Conservation (phyloP, 208 protist genomes). For the Crithidia mellificae region DNA sequence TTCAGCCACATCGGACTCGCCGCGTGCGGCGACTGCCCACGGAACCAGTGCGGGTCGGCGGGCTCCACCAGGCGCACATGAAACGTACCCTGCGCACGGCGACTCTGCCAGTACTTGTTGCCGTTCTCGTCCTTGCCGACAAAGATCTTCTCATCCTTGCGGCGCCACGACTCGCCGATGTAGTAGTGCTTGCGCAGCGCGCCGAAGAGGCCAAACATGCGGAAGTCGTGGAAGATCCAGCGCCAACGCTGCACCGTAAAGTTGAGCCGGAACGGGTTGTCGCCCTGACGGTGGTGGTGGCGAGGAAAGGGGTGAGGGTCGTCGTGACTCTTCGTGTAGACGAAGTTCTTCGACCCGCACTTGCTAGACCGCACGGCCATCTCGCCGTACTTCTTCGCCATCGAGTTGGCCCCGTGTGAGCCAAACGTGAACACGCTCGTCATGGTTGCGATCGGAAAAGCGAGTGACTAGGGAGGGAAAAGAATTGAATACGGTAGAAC, state of each 20-base stretch:
- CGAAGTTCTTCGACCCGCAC: constrained; percentile 87
- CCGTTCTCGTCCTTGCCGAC: constrained; percentile 91
- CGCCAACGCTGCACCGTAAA: constrained; percentile 74
- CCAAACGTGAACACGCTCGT: constrained; percentile 81
- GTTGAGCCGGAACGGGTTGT: constrained; percentile 71
- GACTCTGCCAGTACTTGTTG: constrained; percentile 88
- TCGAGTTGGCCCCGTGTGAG: constrained; percentile 63
- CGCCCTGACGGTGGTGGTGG: constrained; percentile 82
- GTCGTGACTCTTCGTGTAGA: constrained; percentile 78
- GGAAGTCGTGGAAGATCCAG: constrained; percentile 90
- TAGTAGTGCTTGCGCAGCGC: constrained; percentile 77
- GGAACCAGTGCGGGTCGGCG: constrained; percentile 87
- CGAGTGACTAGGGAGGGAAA: no score
- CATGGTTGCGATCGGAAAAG: constrained; percentile 35
- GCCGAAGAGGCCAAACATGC: constrained; percentile 90
- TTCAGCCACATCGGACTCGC: constrained; percentile 82
- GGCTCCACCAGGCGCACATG: constrained; percentile 75
- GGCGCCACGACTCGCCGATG: constrained; percentile 84
- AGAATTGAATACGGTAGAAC: no score
- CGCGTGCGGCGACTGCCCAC: constrained; percentile 67
- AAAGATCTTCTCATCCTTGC: constrained; percentile 93
- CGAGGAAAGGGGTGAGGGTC: constrained; percentile 65
- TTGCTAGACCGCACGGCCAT: constrained; percentile 64
- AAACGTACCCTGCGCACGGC: constrained; percentile 55
- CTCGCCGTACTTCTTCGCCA: constrained; percentile 68